Evolutionary conservation across 177 flowering plant genomes (phyloP), one percentile per base, ranked within the genome.

Genomic region (Vitis hybrid): DNA sequence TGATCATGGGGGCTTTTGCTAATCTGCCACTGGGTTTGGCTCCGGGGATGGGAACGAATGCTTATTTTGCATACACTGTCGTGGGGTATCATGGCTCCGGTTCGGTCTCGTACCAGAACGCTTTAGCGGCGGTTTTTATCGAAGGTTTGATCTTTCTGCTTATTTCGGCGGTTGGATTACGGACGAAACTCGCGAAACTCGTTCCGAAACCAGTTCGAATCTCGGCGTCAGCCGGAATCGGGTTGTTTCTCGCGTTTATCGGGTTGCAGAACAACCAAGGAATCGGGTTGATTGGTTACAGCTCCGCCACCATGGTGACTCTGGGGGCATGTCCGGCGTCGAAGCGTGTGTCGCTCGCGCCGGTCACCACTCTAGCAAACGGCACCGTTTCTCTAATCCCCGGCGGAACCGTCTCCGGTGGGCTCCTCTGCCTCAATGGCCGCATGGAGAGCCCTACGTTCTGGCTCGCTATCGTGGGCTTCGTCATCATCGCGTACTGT

Each of bases 61-160:
- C 97, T 4, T 94, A 94, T 60, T 91, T 94, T 71, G 90, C 98
- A 0, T 94, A 94, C 81, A 88, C 95, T 1, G 95, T 92, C 27
- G 98, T 94, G 11, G 97, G 97, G 3, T 92, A 81, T 69, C 98
- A 94, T 74, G 98, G 98, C 56, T 87, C 97, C 19, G 98, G 97
- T 3, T 78, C 61, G 67, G 61, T 91, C 2, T 56, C 95, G 0
- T 94, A 89, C 73, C 56, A 69, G 56, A 84, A 77, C 58, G 98
- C 97, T 1, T 70, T 94, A 0, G 79, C 97, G 0, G 97, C 94
- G 1, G 86, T 92, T n/a, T 92, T 94, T 76, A 78, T 87, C 35
- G 97, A 94, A 74, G 98, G 97, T 1, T 40, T 91, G 6, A 81
- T 92, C 6, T 94, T 94, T 56, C 76, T 94, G 3, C 9, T 80